Base-by-base conservation (phyloP, 192 early-diverging fungal genomes). In the Dissophora globulifera region DNA sequence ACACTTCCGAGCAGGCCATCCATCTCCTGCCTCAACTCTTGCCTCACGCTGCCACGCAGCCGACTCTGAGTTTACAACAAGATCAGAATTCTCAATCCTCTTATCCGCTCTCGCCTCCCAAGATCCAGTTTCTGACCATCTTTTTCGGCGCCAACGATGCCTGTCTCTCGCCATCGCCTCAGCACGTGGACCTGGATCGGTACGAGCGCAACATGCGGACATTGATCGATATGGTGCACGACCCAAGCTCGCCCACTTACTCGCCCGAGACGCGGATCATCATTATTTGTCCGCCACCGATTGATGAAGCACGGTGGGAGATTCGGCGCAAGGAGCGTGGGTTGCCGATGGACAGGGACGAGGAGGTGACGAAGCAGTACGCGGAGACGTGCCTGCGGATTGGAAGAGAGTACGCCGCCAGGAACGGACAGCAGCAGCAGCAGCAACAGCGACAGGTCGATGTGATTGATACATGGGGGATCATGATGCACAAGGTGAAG, bases 141-240 rank as follows among this genome's bases (percentile, higher is more conserved):
- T 93, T 92, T 51, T 85, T 93, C 52, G 95, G 95, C 22, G 86
- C 95, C 7, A 95, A 95, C 69, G 95, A 97, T 70, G 85, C 92
- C 0, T 83, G 82, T 0, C 47, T 88, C 23, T 68, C 67, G 2
- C 59, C 54, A 8, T 78, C 79, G 4, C 26, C 57, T 1, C 89
- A 91, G 50, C 87, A 89, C 58, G 87, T 93, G 1, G 71, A 87
- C 1, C n/a, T 94, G n/a, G 59, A 69, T 0, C 42, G 78, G 4
- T 96, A 87, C 60, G 67, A 74, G 3, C 22, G 64, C 15, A 93
- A 96, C 58, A 32, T 94, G n/a, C 71, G 74, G 26, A 59, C 70
- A 7, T 70, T 96, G 49, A 79, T 94, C n/a, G 53, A 78, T 1
- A 69, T 83, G 26, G 57, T 94, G 17, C 84, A 83, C 22, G 42